Evolutionary conservation across 169 alveolate species (phyloP), one percentile per base, ranked within the genome.

Genomic region (Babesia sp.): DNA sequence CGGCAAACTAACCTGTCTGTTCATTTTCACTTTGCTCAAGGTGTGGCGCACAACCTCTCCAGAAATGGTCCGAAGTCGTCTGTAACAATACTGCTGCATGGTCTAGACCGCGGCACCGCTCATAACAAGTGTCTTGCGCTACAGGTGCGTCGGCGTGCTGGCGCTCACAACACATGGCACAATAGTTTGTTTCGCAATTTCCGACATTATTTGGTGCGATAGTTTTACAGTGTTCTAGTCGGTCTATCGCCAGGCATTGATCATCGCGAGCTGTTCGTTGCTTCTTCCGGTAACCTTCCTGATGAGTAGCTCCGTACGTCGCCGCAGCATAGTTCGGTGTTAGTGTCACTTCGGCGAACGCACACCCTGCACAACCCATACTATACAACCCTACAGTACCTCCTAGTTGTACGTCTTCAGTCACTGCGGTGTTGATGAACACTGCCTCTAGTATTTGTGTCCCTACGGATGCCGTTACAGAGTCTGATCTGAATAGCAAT

Each of bases 321-420:
- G 34, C 28, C 42, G 56, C 68, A 41, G 69, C 78, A 36, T 88
- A 87, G 42, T 79, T 84, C 24, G 93, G 93, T 42, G 53, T 82
- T 42, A 88, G 67, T 28, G 82, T 44, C 37, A 91, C 75, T 48
- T 85, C 71, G 22, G 94, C 61, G 76, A 90, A 91, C 1, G 95
- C 93, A n/a, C 88, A 87, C 18, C 92, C 91, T n/a, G 86, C 84
- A 71, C 95, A 91, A 26, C 84, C 83, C 58, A 85, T 60, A 36
- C 92, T 81, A 44, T 91, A 51, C 28, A 91, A 77, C 20, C 94
- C 95, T 0, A 91, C 86, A 45, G 91, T 54, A 8, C 94, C 91
- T 14, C 91, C 90, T 20, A 60, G 69, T 53, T 28, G 51, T 46
- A 90, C 63, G 12, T 85, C 86, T 44, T 68, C 60, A 18, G 79